These are phyloP conservation scores for Hericium rajendrae DNA, from an alignment of 768 basidiomycete genomes.

Conservation along the genomic window DNA sequence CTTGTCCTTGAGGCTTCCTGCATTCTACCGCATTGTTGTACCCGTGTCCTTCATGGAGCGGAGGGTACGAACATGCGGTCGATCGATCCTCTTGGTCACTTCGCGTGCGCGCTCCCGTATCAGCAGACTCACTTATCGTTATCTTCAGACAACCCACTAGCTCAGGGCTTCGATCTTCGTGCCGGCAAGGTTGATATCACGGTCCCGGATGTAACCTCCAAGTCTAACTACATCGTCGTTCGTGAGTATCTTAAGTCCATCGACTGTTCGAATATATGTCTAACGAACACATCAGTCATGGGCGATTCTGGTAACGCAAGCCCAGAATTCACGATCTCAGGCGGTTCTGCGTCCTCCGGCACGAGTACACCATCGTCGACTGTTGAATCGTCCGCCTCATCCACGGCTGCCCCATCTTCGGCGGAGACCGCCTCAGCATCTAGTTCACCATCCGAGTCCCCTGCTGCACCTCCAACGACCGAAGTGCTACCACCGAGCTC, in stretches of 20 bases:
- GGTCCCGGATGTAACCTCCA: slow-evolving; percentile 27
- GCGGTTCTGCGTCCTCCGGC: neutral
- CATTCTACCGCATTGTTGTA: neutral
- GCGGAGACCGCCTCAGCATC: neutral
- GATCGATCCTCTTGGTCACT: neutral
- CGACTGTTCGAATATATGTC: neutral
- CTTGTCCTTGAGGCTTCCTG: neutral
- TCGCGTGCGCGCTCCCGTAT: neutral
- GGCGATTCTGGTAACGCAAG: slow-evolving; percentile 41
- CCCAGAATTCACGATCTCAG: slow-evolving; percentile 26
- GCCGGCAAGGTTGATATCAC: slow-evolving; percentile 26
- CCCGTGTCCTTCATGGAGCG: neutral
- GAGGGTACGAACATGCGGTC: neutral
- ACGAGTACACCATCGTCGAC: neutral
- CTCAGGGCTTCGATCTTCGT: slow-evolving; percentile 27
- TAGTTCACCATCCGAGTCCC: neutral
- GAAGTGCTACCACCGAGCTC: neutral
- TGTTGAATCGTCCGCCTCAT: neutral
- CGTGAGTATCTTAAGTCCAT: slow-evolving; percentile 24
- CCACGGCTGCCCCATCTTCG: neutral
- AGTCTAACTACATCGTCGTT: slow-evolving; percentile 29
- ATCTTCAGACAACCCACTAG: slow-evolving; percentile 24
- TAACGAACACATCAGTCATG: slow-evolving; percentile 25
- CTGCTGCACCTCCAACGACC: neutral
- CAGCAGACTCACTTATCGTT: neutral